Percentiles rank a stretch among this genome's conserved stretches.
Evolutionary conservation across 805 yeast species (phyloP).

Genomic region (Sugiyamaella marilandica): DNA sequence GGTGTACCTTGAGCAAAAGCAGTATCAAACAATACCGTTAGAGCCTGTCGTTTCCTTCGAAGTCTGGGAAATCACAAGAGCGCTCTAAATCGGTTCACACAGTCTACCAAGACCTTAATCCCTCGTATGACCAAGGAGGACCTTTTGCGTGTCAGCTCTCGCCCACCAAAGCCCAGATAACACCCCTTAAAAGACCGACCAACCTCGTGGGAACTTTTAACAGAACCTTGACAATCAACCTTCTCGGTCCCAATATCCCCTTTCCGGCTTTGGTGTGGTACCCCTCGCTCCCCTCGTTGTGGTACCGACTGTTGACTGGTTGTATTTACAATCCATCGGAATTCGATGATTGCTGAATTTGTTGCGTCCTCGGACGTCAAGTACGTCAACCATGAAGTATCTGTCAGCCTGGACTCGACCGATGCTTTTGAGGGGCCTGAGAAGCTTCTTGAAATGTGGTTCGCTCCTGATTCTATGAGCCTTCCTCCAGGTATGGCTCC

Average conservation of each 20-base stretch:
- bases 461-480: conserved; percentile 48
- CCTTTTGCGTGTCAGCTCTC: conserved; percentile 31
- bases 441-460: conserved; percentile 87
- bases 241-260: background rate
- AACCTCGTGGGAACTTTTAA: conserved; percentile 9
- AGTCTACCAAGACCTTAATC: conserved; percentile 5
- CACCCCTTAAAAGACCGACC: conserved; percentile 23
- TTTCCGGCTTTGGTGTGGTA: background rate
- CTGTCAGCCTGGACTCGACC: conserved; percentile 76
- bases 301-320: conserved; percentile 1
- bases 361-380: conserved; percentile 10
- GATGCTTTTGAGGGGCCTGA: conserved; percentile 98
- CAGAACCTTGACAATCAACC: background rate
- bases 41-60: conserved; percentile 2
- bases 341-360: background rate
- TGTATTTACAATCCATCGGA: background rate
- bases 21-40: background rate
- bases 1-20: background rate
- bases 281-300: conserved; percentile 13
- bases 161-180: conserved; percentile 34
- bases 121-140: conserved; percentile 35
- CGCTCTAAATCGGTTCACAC: conserved; percentile 3
- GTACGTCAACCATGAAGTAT: conserved; percentile 72
- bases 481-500: conserved; percentile 36
- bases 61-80: conserved; percentile 6